These are phyloP conservation scores for Eutrema japonicum DNA, from an alignment of 345 rosid species.

Conservation along the genomic window DNA sequence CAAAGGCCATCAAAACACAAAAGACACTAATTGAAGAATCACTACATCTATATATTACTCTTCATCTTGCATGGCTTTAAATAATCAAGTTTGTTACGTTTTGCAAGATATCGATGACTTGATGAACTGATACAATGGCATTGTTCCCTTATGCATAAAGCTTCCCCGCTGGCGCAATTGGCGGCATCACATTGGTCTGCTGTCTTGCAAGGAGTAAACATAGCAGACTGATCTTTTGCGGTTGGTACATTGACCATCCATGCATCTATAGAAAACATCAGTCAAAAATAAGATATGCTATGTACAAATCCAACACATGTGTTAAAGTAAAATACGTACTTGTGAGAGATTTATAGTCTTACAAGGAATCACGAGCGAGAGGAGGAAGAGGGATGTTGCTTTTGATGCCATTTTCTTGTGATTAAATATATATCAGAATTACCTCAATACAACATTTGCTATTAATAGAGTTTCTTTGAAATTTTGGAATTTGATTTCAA, in stretches of 20 bases:
- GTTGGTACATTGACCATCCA: background rate
- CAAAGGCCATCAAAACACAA: constrained; percentile 9
- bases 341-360: constrained; percentile 1
- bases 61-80: constrained; percentile 11
- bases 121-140: constrained; percentile 21
- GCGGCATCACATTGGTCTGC: constrained; percentile 17
- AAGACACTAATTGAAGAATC: constrained; percentile 3
- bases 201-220: constrained; percentile 18
- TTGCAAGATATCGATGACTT: background rate
- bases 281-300: background rate
- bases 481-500: background rate
- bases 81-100: constrained; percentile 1
- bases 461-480: background rate
- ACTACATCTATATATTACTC: background rate
- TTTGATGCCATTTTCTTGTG: constrained; percentile 1
- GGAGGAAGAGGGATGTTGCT: background rate
- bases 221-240: background rate
- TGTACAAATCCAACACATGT: background rate
- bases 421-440: background rate
- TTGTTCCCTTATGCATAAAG: constrained; percentile 16
- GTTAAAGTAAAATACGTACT: background rate
- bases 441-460: background rate
- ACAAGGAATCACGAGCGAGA: background rate
- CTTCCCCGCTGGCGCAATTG: constrained; percentile 20
- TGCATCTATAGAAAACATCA: background rate